Conservation (phyloP, 73 alveolate species). For the Tetrahymena elliotti region DNA sequence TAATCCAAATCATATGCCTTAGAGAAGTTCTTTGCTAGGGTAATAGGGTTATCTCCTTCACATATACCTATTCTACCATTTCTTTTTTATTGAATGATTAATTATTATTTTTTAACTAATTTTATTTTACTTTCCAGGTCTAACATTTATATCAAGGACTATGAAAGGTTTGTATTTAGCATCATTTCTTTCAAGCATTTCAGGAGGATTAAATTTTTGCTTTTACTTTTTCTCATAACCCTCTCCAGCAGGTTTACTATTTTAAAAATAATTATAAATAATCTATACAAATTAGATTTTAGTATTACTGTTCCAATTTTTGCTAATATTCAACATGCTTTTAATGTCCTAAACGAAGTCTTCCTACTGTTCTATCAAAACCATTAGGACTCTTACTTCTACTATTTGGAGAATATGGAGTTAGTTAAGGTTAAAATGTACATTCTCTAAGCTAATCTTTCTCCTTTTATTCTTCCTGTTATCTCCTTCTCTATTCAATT, state of each 20-base stretch:
- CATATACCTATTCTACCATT: background rate
- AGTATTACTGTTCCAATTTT: background rate
- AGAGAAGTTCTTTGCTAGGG: background rate
- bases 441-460: background rate
- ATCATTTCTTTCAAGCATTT: background rate
- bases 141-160: background rate
- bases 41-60: background rate
- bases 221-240: background rate
- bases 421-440: background rate
- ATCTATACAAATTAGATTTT: background rate
- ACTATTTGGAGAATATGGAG: background rate
- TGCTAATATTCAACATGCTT: background rate
- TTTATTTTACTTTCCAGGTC: background rate
- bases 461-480: background rate
- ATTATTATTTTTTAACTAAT: background rate
- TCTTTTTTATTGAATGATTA: background rate
- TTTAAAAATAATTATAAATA: background rate
- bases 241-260: background rate
- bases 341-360: background rate
- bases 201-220: background rate
- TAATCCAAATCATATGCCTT: background rate
- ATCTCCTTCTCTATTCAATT: background rate
- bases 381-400: background rate
- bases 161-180: background rate
- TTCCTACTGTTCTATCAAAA: background rate